A percentile compares a stretch with the other conserved stretches of the same genome.
These are phyloP conservation scores for Yamadazyma sp. DNA, from an alignment of 805 yeast species.

Conservation along the genomic window DNA sequence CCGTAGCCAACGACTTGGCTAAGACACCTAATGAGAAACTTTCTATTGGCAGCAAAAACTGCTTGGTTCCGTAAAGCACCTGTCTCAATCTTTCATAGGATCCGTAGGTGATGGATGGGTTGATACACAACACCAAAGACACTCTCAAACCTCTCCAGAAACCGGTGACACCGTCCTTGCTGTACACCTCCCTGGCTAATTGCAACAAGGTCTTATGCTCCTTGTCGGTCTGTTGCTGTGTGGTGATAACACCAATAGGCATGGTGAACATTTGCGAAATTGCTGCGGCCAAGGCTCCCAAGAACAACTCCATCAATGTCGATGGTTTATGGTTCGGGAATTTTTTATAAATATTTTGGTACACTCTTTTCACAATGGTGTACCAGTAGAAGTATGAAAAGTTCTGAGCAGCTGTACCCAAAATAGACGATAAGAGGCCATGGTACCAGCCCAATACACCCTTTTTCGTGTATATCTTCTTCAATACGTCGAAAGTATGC, in stretches of 20 bases:
- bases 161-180: conserved; percentile 66
- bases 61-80: conserved; percentile 43
- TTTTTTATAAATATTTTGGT: conserved; percentile 40
- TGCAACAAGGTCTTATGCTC: conserved; percentile 31
- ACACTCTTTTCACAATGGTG: conserved; percentile 61
- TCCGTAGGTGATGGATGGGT: conserved; percentile 87
- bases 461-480: conserved; percentile 53
- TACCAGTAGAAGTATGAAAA: conserved; percentile 90
- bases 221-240: conserved; percentile 56
- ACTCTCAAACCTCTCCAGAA: conserved; percentile 86
- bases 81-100: conserved; percentile 67
- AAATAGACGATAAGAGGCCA: conserved; percentile 65
- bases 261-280: conserved; percentile 76
- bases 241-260: conserved; percentile 76
- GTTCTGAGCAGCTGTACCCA: conserved; percentile 74
- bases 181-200: conserved; percentile 48
- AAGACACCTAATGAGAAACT: conserved; percentile 74
- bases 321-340: conserved; percentile 41
- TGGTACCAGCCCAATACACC: conserved; percentile 72
- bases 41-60: conserved; percentile 56
- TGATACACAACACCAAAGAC: conserved; percentile 70
- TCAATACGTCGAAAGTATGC: conserved; percentile 61
- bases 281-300: conserved; percentile 83
- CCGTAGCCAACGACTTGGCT: conserved; percentile 76
- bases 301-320: conserved; percentile 64